phyloP scores from a whole-genome alignment of 176 grass and related monocot genomes.

The Carex scoparia region DNA sequence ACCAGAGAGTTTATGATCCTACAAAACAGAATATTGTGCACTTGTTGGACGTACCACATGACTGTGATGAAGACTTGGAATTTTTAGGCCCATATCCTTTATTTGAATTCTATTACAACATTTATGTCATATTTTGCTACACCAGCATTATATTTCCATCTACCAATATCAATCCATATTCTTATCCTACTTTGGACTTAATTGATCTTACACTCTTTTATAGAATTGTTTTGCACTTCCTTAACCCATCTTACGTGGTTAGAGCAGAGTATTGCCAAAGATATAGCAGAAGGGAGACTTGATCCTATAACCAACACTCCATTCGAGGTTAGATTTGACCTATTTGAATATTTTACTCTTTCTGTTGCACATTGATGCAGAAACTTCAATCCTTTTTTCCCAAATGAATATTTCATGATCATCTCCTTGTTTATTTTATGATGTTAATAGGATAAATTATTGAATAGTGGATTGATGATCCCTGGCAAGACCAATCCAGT shows the following conservation, averaged over 20 bases:
- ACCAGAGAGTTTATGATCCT: constrained; percentile 97
- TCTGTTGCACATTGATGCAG: background rate
- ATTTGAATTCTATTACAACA: background rate
- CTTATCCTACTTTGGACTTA: background rate
- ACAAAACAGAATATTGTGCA: constrained; percentile 71
- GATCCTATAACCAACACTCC: constrained; percentile 81
- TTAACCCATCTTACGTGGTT: constrained; percentile 83
- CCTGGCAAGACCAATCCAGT: constrained; percentile 26
- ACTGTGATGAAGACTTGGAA: constrained; percentile 62
- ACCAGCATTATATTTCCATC: background rate
- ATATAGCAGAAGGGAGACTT: constrained; percentile 71
- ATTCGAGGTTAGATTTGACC: constrained; percentile 49
- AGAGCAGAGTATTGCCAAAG: constrained; percentile 73
- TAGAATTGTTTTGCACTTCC: constrained; percentile 36
- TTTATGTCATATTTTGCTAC: background rate
- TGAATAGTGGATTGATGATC: constrained; percentile 24
- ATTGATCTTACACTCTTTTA: background rate
- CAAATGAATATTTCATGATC: background rate
- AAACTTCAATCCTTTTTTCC: background rate
- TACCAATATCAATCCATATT: background rate
- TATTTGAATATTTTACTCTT: constrained; percentile 4
- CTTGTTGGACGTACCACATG: constrained; percentile 46
- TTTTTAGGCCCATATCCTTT: constrained; percentile 99
- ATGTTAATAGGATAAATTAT: constrained; percentile 42
- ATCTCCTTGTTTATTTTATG: constrained; percentile 25